Base-by-base conservation (phyloP, 768 basidiomycete genomes). In the Suillus decipiens region DNA sequence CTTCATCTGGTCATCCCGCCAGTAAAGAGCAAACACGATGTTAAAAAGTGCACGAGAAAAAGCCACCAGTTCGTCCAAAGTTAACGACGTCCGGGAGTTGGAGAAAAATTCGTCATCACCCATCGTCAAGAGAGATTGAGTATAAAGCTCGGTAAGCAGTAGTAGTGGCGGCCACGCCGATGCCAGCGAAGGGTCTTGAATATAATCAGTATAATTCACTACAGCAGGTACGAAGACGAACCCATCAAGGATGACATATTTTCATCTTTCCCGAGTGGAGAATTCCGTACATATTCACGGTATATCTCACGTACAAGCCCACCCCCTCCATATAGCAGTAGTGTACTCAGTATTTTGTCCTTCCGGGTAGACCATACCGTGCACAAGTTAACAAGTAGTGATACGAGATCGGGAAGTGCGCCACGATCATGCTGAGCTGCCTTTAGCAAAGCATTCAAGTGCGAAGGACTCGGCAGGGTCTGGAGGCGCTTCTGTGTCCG, bases 101-200 rank as follows among this genome's bases (percentile, higher is more conserved):
- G 87, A 85, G 72, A 97, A 97, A 78, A 99, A 99, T 73, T 99
- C 97, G 75, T 98, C 96, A 69, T 99, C 97, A 1, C 93, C 93
- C 84, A 99, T 92, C 0, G 95, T 95, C 37, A 94, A 80, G 37
- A 99, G 83, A 1, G 88, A 85, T 63, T 96, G 91, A 2, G 87
- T 83, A 74, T 97, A 96, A 12, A 97, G 74, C 58, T 96, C 89
- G 1, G 86, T 82, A 9, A 96, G 83, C 61, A 97, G 83, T 9
- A 98, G 77, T 1, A 99, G 75, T 2, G 90, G 80, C 0, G 88
- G 82, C 86, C 92, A 95, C 11, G 79, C 73, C 0, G 73, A 31
- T 0, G 76, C 77, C 60, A 84, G 76, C 1, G 77, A 71, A 0
- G 81, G 73, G 63, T 88, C 88, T 83, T 61, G 17, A 60, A 15